A percentile compares a stretch with the other conserved stretches of the same genome.
Evolutionary conservation across 768 basidiomycete genomes (phyloP).

Genomic region (Boletus edulis): DNA sequence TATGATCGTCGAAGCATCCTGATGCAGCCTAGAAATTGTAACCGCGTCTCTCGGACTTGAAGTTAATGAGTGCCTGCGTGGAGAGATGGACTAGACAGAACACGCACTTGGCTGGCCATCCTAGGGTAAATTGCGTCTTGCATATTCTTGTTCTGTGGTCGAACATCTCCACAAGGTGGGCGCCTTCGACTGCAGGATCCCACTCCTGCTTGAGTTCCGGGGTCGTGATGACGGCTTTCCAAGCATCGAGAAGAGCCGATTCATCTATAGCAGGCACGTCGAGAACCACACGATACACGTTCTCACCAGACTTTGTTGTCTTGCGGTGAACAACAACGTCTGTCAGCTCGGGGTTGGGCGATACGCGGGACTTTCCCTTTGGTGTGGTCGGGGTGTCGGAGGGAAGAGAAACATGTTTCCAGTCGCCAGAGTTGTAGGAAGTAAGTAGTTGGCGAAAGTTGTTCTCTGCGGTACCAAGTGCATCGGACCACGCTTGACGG

Average conservation of each 20-base stretch:
- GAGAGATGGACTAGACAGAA: constrained; percentile 28
- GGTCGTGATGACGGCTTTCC: constrained; percentile 79
- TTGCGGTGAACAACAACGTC: constrained; percentile 82
- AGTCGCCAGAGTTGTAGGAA: constrained; percentile 65
- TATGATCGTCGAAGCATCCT: constrained; percentile 79
- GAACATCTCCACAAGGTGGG: constrained; percentile 79
- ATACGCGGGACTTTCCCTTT: constrained; percentile 61
- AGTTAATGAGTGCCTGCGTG: constrained; percentile 5
- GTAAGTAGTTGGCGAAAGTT: constrained; percentile 78
- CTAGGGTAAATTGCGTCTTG: constrained; percentile 88
- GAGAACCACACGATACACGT: constrained; percentile 76
- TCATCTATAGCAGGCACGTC: constrained; percentile 68
- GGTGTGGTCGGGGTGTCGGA: constrained; percentile 39
- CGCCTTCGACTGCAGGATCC: constrained; percentile 91
- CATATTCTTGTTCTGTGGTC: constrained; percentile 83
- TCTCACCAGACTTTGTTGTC: constrained; percentile 65
- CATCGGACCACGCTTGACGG: constrained; percentile 77
- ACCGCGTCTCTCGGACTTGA: constrained; percentile 88
- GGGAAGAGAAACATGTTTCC: constrained; percentile 72
- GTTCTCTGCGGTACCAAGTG: constrained; percentile 70
- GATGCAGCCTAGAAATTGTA: constrained; percentile 84
- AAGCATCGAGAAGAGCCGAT: constrained; percentile 63
- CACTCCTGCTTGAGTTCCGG: constrained; percentile 87
- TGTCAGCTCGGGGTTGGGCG: constrained; percentile 54
- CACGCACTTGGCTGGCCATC: constrained; percentile 95